phyloP scores from a whole-genome alignment of 495 filamentous ascomycete genomes.

The Annulohypoxylon nitens region DNA sequence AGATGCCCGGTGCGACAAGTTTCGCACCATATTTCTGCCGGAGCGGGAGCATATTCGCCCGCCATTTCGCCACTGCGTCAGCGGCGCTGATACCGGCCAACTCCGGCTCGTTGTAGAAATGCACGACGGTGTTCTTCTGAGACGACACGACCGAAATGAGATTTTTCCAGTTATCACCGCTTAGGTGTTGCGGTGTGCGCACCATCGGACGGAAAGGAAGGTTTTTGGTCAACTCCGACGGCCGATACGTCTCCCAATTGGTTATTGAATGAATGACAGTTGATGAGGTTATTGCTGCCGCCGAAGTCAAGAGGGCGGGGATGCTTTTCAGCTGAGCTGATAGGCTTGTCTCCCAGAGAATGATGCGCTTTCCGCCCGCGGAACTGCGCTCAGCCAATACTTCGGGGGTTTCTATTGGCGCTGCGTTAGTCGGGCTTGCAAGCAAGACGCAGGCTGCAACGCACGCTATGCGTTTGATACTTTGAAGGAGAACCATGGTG shows the following conservation, averaged over 20 bases:
- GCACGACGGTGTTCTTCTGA: slow-evolving; percentile 46
- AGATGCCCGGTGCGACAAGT: slow-evolving; percentile 55
- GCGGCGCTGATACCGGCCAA: slow-evolving; percentile 50
- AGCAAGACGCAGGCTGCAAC: slow-evolving; percentile 30
- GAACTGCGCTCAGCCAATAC: slow-evolving; percentile 22
- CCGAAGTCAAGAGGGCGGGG: slow-evolving; percentile 44
- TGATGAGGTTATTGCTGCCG: slow-evolving; percentile 43
- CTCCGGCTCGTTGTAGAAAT: slow-evolving; percentile 62
- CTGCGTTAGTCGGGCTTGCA: slow-evolving; percentile 11
- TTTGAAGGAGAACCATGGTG: slow-evolving; percentile 18
- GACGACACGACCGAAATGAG: slow-evolving; percentile 36
- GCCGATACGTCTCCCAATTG: slow-evolving; percentile 60
- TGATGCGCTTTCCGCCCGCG: slow-evolving; percentile 49
- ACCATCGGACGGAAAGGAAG: slow-evolving; percentile 57
- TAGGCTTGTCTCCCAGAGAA: slow-evolving; percentile 58
- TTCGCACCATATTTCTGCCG: slow-evolving; percentile 53
- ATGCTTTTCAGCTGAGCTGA: slow-evolving; percentile 2
- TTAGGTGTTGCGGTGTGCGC: slow-evolving; percentile 52
- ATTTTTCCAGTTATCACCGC: slow-evolving; percentile 53
- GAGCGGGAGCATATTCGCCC: slow-evolving; percentile 51
- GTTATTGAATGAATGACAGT: slow-evolving; percentile 50
- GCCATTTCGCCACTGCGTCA: slow-evolving; percentile 54
- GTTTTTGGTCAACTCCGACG: slow-evolving; percentile 53
- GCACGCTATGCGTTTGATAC: slow-evolving; percentile 22
- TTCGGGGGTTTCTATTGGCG: slow-evolving; percentile 29